Conservation (phyloP, 495 filamentous ascomycete species). For the Rhypophila decipiens region DNA sequence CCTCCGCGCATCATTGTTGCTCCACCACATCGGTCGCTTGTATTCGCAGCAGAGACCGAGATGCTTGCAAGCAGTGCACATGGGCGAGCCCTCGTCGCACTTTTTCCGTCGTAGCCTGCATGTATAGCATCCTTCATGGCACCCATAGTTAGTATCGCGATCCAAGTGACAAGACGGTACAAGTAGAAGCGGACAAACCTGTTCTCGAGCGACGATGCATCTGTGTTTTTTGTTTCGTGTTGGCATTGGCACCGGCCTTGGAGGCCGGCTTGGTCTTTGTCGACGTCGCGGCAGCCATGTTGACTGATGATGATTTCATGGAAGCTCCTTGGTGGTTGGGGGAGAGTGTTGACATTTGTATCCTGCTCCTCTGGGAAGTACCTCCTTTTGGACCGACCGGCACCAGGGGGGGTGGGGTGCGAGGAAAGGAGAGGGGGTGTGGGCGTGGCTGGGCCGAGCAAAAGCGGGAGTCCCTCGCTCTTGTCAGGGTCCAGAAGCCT, state of each 20-base stretch:
- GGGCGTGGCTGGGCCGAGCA: constrained; percentile 35
- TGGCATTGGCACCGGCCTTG: constrained; percentile 45
- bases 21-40: constrained; percentile 96
- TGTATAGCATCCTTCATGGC: constrained; percentile 80
- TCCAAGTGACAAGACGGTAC: constrained; percentile 8
- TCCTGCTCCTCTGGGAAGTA: constrained; percentile 32
- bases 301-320: constrained; percentile 48
- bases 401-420: constrained; percentile 29
- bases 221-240: constrained; percentile 61
- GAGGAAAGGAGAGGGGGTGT: constrained; percentile 23
- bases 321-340: constrained; percentile 46
- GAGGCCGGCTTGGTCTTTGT: constrained; percentile 48
- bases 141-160: constrained; percentile 21
- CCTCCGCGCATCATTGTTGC: constrained; percentile 75
- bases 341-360: constrained; percentile 59
- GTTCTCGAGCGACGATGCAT: constrained; percentile 90
- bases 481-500: constrained; percentile 34
- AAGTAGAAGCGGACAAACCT: constrained; percentile 52
- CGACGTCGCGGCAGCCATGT: constrained; percentile 48
- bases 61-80: constrained; percentile 84
- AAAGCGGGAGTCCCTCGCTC: constrained; percentile 36
- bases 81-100: constrained; percentile 87
- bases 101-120: constrained; percentile 94
- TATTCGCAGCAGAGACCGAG: constrained; percentile 87
- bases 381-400: constrained; percentile 35